Conservation (phyloP, 2,329 filamentous ascomycete genomes). For the Fusarium burgessii region DNA sequence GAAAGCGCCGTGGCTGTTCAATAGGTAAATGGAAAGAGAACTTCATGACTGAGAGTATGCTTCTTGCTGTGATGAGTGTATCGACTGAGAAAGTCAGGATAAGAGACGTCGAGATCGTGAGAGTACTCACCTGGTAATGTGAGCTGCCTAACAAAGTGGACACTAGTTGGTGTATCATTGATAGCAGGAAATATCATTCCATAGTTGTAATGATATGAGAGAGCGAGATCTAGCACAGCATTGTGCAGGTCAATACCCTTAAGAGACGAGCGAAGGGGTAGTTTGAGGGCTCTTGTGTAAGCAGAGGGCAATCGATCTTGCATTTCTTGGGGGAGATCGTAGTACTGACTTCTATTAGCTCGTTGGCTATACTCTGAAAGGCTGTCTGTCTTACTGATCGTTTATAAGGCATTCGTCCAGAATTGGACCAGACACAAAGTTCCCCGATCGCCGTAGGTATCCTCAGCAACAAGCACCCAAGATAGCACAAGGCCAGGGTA, state of each 20-base stretch:
- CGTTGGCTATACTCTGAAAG: neutral
- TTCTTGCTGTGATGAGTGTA: constrained; percentile 46
- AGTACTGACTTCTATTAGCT: constrained; percentile 56
- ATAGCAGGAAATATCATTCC: constrained; percentile 78
- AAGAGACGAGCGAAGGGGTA: constrained; percentile 56
- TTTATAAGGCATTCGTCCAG: constrained; percentile 78
- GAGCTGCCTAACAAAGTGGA: constrained; percentile 77
- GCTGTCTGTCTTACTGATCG: constrained; percentile 67
- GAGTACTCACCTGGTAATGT: constrained; percentile 75
- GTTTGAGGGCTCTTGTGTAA: constrained; percentile 71
- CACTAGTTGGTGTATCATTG: constrained; percentile 75
- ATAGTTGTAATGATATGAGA: constrained; percentile 75
- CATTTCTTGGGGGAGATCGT: constrained; percentile 72
- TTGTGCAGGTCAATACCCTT: constrained; percentile 71
- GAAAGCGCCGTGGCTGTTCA: constrained; percentile 57
- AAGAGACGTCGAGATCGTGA: neutral
- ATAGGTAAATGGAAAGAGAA: constrained; percentile 67
- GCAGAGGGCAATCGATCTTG: constrained; percentile 70
- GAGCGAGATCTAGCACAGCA: constrained; percentile 69
- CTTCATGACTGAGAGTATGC: constrained; percentile 63
- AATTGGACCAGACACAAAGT: constrained; percentile 74
- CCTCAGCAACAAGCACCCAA: constrained; percentile 80
- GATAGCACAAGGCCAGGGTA: constrained; percentile 81
- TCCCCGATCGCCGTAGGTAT: constrained; percentile 82
- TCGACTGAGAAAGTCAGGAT: constrained; percentile 65